These are phyloP conservation scores for Pseudocercospora musae DNA, from an alignment of 2,329 filamentous ascomycete genomes.

Conservation along the genomic window DNA sequence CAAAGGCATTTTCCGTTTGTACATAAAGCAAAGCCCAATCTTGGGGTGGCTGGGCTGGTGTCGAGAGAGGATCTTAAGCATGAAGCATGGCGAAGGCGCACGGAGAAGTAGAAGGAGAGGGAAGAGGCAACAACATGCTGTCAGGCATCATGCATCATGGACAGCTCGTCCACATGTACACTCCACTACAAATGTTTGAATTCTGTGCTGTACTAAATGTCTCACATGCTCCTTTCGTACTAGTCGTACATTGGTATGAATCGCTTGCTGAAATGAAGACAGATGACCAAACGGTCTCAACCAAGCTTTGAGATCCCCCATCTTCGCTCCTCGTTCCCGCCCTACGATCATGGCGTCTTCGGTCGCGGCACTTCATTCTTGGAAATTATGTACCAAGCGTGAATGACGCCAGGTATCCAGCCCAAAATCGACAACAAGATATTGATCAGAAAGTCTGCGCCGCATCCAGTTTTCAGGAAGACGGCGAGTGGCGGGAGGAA, in stretches of 20 bases:
- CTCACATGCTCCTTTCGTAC: background rate
- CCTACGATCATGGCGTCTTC: background rate
- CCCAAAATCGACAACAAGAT: constrained; percentile 75
- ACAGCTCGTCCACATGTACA: background rate
- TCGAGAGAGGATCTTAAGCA: background rate
- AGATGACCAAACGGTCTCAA: background rate
- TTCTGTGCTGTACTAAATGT: background rate
- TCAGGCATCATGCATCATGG: background rate
- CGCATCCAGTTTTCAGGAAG: constrained; percentile 84
- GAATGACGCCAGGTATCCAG: constrained; percentile 63
- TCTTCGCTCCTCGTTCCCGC: background rate
- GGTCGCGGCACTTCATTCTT: constrained; percentile 1
- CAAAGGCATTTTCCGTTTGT: background rate
- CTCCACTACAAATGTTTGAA: background rate
- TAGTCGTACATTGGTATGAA: background rate
- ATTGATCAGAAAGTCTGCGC: constrained; percentile 81
- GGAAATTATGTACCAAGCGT: constrained; percentile 65
- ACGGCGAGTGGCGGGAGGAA: constrained; percentile 84
- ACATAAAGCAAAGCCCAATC: background rate
- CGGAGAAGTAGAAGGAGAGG: background rate
- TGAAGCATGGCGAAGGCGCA: background rate
- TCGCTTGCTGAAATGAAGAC: background rate
- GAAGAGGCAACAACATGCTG: background rate
- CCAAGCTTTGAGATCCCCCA: background rate
- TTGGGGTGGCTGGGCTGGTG: background rate